Evolutionary conservation across 768 basidiomycete genomes (phyloP), one percentile per base, ranked within the genome.

Genomic region (Collybia sp.): DNA sequence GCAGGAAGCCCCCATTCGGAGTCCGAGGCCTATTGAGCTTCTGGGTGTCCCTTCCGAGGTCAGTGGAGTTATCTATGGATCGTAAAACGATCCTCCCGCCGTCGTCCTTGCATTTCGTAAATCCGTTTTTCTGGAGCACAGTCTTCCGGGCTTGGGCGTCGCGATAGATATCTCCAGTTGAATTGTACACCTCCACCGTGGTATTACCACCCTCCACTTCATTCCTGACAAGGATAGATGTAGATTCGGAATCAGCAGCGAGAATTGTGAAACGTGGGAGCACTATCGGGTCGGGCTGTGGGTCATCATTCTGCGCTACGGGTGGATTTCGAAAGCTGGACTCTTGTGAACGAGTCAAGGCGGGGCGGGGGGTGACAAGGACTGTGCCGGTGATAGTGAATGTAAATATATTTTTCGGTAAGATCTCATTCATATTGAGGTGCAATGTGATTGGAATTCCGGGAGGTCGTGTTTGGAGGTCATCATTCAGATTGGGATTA

Each of bases 401-500:
- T 5, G 73, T 75, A 55, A 91, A 83, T 12, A 68, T 54, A 48
- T 80, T 82, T 62, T 82, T 85, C 20, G 73, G 65, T 18, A 80
- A 69, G 6, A 90, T 68, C 35, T 90, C 85, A 53, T 87, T 86
- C 72, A 90, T 87, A 57, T 90, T 88, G 48, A 92, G 53, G 58
- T 89, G 87, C 8, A 90, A 63, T 0, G 85, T 87, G 38, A 92
- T 71, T 2, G 85, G 82, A 12, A 72, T 65, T 15, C 73, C 74
- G 1, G 87, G 88, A 10, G 77, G 70, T 25, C 59, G 62, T 12
- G 45, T 41, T 40, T 45, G 51, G 25, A 61, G 55, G 39, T 51
- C 54, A 25, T 25, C 8, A 8, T 25, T 25, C 15, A 51, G 38
- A 46, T 57, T 59, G 25, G 58, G 51, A 13, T 53, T 51, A 5